Evolutionary conservation across 495 filamentous ascomycete genomes (phyloP).

Genomic region (Penicillium manginii): DNA sequence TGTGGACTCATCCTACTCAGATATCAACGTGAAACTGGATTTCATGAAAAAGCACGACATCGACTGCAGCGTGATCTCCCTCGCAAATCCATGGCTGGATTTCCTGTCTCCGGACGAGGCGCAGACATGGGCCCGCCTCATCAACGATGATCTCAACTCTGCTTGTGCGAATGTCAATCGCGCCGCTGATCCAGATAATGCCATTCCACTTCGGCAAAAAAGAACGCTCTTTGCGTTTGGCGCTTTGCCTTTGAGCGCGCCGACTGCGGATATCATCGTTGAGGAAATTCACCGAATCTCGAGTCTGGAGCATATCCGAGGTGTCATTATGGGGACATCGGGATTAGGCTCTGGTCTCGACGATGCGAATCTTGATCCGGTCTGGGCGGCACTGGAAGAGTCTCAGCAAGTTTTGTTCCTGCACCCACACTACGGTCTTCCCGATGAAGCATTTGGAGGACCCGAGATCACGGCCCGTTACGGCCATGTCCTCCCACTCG

Average conservation of each 20-base stretch:
- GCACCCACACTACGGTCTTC: slow-evolving; percentile 93
- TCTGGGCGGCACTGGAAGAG: slow-evolving; percentile 71
- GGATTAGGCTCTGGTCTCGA: slow-evolving; percentile 84
- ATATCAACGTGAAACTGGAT: slow-evolving; percentile 70
- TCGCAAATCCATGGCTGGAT: slow-evolving; percentile 96
- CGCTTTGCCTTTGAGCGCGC: slow-evolving; percentile 75
- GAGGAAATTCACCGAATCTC: slow-evolving; percentile 64
- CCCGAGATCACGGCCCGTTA: slow-evolving; percentile 59
- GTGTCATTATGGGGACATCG: slow-evolving; percentile 85
- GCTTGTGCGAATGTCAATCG: slow-evolving; percentile 63
- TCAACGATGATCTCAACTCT: slow-evolving; percentile 77
- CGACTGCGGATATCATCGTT: slow-evolving; percentile 58
- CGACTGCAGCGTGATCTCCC: slow-evolving; percentile 80
- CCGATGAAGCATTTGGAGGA: slow-evolving; percentile 74
- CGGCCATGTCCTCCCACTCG: slow-evolving; percentile 86
- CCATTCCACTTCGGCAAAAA: slow-evolving; percentile 24
- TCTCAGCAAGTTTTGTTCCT: slow-evolving; percentile 73
- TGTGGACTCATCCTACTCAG: slow-evolving; percentile 73
- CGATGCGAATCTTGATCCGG: slow-evolving; percentile 68
- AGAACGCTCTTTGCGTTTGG: slow-evolving; percentile 76
- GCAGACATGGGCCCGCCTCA: slow-evolving; percentile 58
- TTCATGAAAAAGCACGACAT: slow-evolving; percentile 91
- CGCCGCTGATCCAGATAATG: slow-evolving; percentile 41
- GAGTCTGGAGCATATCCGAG: slow-evolving; percentile 68
- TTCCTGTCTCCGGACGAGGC: slow-evolving; percentile 70